Evolutionary conservation across 306 rosid species (phyloP).

Genomic region (Benincasa hispida): DNA sequence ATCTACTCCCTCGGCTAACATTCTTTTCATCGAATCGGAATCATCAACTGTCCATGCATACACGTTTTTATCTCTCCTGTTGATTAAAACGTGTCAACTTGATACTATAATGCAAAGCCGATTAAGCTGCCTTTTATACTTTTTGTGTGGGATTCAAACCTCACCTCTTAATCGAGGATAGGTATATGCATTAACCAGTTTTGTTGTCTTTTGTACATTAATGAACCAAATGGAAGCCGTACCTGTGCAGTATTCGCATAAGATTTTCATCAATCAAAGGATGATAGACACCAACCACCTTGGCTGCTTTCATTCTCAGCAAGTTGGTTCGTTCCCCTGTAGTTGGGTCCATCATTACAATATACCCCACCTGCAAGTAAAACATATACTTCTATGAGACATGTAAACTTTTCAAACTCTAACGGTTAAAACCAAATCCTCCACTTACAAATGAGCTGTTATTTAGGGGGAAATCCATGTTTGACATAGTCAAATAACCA

Average conservation of each 20-base stretch:
- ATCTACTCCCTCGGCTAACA: slow-evolving; percentile 64
- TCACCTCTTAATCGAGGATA: too few species aligned
- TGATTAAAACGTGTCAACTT: neutral
- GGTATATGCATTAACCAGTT: too few species aligned
- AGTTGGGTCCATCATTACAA: slow-evolving; percentile 67
- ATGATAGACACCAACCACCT: slow-evolving; percentile 77
- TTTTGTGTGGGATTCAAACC: too few species aligned
- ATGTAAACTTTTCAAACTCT: neutral
- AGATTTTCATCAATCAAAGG: slow-evolving; percentile 70
- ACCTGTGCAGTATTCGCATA: slow-evolving; percentile 53
- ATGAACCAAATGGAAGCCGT: neutral
- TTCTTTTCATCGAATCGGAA: slow-evolving; percentile 45
- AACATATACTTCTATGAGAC: neutral
- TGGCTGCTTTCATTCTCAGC: slow-evolving; percentile 71
- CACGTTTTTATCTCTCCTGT: slow-evolving; percentile 67
- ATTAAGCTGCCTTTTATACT: neutral
- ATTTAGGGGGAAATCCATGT: neutral
- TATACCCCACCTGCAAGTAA: slow-evolving; percentile 69
- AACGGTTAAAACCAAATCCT: neutral
- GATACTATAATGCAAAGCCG: neutral
- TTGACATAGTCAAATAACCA: neutral
- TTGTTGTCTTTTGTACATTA: neutral
- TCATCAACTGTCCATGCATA: slow-evolving; percentile 93
- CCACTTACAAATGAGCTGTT: neutral
- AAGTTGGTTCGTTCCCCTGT: slow-evolving; percentile 48